Conservation (phyloP, 139 green algal species). For the Chara braunii region DNA sequence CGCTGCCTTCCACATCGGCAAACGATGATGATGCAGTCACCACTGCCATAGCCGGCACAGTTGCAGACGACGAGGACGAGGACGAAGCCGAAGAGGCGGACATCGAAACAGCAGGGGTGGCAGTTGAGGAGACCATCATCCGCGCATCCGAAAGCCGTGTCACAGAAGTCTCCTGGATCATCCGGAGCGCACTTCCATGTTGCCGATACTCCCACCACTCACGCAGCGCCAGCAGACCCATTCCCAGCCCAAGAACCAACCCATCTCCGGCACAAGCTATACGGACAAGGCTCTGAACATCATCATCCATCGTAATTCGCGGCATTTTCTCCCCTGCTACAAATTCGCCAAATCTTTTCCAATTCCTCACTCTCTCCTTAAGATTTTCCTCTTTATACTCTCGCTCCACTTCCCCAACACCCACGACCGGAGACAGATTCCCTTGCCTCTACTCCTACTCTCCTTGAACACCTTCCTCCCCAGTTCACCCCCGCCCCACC, state of each 20-base stretch:
- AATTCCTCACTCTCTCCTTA: background rate
- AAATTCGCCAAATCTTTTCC: background rate
- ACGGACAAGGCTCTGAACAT: background rate
- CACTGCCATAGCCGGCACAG: no score
- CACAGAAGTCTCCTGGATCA: background rate
- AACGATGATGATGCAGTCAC: no score
- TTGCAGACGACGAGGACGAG: no score
- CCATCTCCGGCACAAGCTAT: slow-evolving; percentile 13
- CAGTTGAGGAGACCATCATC: no score
- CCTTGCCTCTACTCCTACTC: no score
- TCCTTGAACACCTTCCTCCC: no score
- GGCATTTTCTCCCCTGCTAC: background rate
- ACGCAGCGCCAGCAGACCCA: background rate
- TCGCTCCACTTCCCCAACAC: background rate
- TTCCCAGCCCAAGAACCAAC: background rate
- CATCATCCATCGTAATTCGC: slow-evolving; percentile 5
- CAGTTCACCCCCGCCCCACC: no score
- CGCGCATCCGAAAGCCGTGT: background rate
- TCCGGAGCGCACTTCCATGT: background rate
- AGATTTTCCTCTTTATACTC: background rate
- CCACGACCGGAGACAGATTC: no score
- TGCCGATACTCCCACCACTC: background rate
- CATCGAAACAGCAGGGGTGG: no score
- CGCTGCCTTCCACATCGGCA: slow-evolving; percentile 1
- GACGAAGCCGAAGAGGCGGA: no score